These are phyloP conservation scores for Gnomoniopsis smithogilvyi DNA, from an alignment of 2,329 filamentous ascomycete species.

Conservation along the genomic window DNA sequence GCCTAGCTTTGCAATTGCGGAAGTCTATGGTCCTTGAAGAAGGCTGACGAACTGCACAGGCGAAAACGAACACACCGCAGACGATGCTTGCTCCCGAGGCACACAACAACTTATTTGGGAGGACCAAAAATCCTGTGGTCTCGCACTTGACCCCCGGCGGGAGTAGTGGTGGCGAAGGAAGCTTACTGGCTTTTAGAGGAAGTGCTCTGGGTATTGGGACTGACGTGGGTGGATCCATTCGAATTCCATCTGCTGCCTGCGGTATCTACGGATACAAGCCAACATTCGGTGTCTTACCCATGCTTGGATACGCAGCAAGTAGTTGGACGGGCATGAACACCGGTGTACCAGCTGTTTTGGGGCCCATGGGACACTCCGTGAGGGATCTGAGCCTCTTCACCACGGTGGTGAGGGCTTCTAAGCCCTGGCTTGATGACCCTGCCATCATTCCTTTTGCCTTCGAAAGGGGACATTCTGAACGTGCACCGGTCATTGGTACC, in stretches of 20 bases:
- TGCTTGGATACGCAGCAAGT: slow-evolving; percentile 28
- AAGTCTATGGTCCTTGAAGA: background rate
- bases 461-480: slow-evolving; percentile 13
- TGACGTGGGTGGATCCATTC: slow-evolving; percentile 24
- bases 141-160: slow-evolving; percentile 21
- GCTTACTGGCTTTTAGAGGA: slow-evolving; percentile 22
- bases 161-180: slow-evolving; percentile 24
- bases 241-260: slow-evolving; percentile 25
- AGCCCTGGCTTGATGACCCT: slow-evolving; percentile 25
- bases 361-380: slow-evolving; percentile 25
- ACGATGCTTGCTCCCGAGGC: slow-evolving; percentile 24
- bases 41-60: background rate
- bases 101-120: slow-evolving; percentile 24
- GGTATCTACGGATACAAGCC: slow-evolving; percentile 30
- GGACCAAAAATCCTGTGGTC: slow-evolving; percentile 23
- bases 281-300: slow-evolving; percentile 28
- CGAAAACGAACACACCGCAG: slow-evolving; percentile 22
- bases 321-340: slow-evolving; percentile 29
- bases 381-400: slow-evolving; percentile 25
- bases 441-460: slow-evolving; percentile 22
- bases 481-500: slow-evolving; percentile 28
- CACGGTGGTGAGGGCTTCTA: slow-evolving; percentile 20
- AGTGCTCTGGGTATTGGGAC: slow-evolving; percentile 24
- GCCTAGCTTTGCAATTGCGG: background rate
- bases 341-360: slow-evolving; percentile 27